These are phyloP conservation scores for Crithidia bombi DNA, from an alignment of 208 protist genomes.

Conservation along the genomic window DNA sequence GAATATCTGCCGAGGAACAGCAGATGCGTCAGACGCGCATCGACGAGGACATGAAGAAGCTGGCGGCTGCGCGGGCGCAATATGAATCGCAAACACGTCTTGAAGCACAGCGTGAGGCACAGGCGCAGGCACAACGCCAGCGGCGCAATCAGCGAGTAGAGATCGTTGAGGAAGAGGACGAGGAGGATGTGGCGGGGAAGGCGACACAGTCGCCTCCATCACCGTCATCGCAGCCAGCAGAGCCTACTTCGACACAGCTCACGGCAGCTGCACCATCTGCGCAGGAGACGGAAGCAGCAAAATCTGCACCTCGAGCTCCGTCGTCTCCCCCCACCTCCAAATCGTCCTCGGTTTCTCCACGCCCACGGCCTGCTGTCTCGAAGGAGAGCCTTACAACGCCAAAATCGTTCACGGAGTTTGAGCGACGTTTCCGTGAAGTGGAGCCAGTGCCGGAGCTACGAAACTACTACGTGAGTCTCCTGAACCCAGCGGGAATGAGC, in stretches of 20 bases:
- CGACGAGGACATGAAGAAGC: slow-evolving; percentile 48
- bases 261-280: slow-evolving; percentile 10
- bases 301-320: neutral
- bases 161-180: slow-evolving; percentile 68
- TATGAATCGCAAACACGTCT: slow-evolving; percentile 38
- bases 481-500: slow-evolving; percentile 56
- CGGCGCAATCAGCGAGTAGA: slow-evolving; percentile 70
- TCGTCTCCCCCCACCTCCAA: neutral
- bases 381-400: slow-evolving; percentile 75
- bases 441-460: slow-evolving; percentile 65
- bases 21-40: slow-evolving; percentile 35
- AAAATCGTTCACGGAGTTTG: slow-evolving; percentile 87
- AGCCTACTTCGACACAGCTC: slow-evolving; percentile 11
- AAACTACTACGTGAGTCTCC: slow-evolving; percentile 65
- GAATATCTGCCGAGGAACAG: slow-evolving; percentile 34
- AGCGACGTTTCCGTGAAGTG: slow-evolving; percentile 78
- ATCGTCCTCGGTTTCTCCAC: slow-evolving; percentile 21
- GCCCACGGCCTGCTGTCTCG: slow-evolving; percentile 35
- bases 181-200: slow-evolving; percentile 14
- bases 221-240: neutral
- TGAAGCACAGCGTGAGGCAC: slow-evolving; percentile 40
- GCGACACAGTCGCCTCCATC: slow-evolving; percentile 1
- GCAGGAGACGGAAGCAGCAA: neutral
- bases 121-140: slow-evolving; percentile 33
- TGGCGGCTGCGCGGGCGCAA: slow-evolving; percentile 25